These are phyloP conservation scores for Penicillium sp. DNA, from an alignment of 2,329 filamentous ascomycete genomes.

Conservation along the genomic window DNA sequence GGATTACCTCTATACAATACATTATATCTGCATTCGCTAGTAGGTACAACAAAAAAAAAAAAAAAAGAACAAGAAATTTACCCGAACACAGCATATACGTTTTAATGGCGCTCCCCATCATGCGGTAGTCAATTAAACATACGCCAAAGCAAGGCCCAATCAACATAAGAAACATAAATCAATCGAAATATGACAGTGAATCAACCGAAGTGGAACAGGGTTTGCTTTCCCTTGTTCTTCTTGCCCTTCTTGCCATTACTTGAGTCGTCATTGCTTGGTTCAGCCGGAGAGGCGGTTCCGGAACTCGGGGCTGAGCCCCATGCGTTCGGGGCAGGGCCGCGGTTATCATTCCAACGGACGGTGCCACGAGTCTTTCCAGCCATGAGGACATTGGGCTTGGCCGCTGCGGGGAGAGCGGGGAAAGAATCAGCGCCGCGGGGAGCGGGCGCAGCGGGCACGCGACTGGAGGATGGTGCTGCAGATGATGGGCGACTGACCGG, in stretches of 20 bases:
- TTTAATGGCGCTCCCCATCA: background rate
- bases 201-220: conserved; percentile 43
- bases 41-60: conserved; percentile 3
- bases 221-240: conserved; percentile 44
- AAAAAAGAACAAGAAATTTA: background rate
- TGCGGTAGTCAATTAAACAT: conserved; percentile 1
- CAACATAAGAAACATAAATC: conserved; percentile 7
- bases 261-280: conserved; percentile 21
- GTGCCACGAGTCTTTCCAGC: conserved; percentile 49
- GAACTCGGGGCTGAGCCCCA: conserved; percentile 37
- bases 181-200: conserved; percentile 40
- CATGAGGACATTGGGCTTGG: conserved; percentile 63
- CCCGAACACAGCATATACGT: background rate
- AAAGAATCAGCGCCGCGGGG: conserved; percentile 61
- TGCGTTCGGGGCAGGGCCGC: conserved; percentile 35
- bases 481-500: conserved; percentile 31
- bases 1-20: conserved; percentile 7
- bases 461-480: conserved; percentile 25
- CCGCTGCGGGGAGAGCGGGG: conserved; percentile 76
- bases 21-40: conserved; percentile 12
- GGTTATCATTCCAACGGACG: conserved; percentile 47
- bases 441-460: conserved; percentile 26
- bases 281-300: conserved; percentile 24
- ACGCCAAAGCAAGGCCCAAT: background rate
- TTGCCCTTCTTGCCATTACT: conserved; percentile 39